Base-by-base conservation (phyloP, 164 flowering plant species). In the Magnolia changhungtana region DNA sequence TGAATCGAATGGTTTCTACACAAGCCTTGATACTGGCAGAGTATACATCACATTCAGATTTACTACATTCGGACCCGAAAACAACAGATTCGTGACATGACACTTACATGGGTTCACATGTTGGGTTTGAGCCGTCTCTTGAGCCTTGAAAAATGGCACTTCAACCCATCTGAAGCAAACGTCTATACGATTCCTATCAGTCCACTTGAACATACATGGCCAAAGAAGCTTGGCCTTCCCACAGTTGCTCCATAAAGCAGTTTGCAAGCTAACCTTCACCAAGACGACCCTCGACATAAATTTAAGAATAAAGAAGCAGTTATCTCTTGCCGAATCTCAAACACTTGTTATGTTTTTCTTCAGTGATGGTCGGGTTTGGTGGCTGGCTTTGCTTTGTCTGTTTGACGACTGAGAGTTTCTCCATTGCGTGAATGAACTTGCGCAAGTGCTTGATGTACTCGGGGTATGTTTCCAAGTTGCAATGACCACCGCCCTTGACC, bases 401-500 rank as follows among this genome's bases (percentile, higher is more conserved):
- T 79, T 85, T 90, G n/a, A 85, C 75, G 69, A 88, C 27, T 4
- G 97, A 83, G 50, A 84, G 86, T 72, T 92, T 96, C 84, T 94
- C 98, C 96, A 96, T 87, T 37, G 97, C 89, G n/a, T 88, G 88
- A 27, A 96, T 82, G 80, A 91, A 96, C 87, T 90, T 93, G 59
- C 97, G 85, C 80, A 96, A 79, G 85, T 96, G 97, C 78, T 89
- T 91, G 50, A 96, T 94, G 88, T 90, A 96, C 85, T 96, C 98
- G 0, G 99, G 98, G 80, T 86, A 96, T 10, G 98, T 91, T 79
- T 96, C 99, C 21, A 96, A 88, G 86, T 96, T 96, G 85, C 98
- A 96, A 81, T 96, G 99, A 1, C 97, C 98, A 13, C 98, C 99
- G 7, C 98, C 98, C 75, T 94, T 85, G 11, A 96, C 87, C 99